phyloP scores from a whole-genome alignment of 352 stramenopile species.

The Plasmopara viticola region DNA sequence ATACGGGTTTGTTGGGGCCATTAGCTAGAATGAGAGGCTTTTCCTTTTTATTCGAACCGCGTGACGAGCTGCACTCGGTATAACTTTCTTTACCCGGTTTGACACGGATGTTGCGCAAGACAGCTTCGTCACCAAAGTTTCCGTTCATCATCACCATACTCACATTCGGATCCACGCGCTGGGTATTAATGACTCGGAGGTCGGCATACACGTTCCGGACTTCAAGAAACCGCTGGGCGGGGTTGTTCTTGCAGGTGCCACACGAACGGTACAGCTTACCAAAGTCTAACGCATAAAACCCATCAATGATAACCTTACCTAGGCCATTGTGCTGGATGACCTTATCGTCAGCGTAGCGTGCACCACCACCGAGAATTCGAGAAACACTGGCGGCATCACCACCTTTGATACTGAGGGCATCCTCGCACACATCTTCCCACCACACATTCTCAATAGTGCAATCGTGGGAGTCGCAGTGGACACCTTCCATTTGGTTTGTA shows the following conservation, averaged over 20 bases:
- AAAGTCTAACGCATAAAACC: conserved; percentile 18
- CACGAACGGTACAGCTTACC: conserved; percentile 21
- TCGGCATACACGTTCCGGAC: conserved; percentile 32
- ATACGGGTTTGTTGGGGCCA: conserved; percentile 21
- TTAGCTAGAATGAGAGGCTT: conserved; percentile 28
- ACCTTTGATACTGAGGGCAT: too few species aligned
- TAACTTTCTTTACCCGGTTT: conserved; percentile 13
- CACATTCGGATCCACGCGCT: conserved; percentile 30
- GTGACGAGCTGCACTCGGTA: conserved; percentile 10
- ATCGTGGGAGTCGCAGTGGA: conserved; percentile 2
- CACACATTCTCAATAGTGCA: conserved; percentile 22
- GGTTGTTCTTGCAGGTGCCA: neutral
- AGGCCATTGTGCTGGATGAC: conserved; percentile 39
- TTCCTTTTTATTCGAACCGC: conserved; percentile 4
- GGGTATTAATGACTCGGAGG: conserved; percentile 25
- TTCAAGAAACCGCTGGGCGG: conserved; percentile 31
- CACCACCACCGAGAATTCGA: conserved; percentile 31
- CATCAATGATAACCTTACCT: conserved; percentile 22
- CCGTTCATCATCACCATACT: conserved; percentile 44
- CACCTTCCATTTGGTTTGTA: neutral
- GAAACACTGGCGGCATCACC: conserved; percentile 27
- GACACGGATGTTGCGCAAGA: conserved; percentile 33
- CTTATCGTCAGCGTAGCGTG: conserved; percentile 46
- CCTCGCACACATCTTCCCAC: conserved; percentile 28
- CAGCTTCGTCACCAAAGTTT: conserved; percentile 32